phyloP scores from a whole-genome alignment of 2,329 filamentous ascomycete species.

The Chrysoporthe cubensis region DNA sequence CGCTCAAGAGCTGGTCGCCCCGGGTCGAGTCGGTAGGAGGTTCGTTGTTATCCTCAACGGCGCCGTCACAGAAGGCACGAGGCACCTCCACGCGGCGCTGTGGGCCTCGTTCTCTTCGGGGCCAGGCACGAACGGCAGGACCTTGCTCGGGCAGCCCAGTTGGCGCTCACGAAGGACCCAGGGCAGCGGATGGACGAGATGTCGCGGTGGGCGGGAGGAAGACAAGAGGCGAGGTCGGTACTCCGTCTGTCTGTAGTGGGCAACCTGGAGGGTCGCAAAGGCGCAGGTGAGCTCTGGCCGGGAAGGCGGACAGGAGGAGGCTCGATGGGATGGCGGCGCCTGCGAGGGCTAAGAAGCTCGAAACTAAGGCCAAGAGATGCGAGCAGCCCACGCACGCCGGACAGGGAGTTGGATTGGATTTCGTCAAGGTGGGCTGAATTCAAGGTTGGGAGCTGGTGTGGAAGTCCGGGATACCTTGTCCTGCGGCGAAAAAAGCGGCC shows the following conservation, averaged over 20 bases:
- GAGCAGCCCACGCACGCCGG: background rate
- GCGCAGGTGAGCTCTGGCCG: background rate
- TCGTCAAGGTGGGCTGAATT: background rate
- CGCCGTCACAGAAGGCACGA: background rate
- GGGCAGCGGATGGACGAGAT: background rate
- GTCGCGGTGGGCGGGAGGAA: background rate
- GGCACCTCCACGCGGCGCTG: background rate
- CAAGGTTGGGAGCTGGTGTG: background rate
- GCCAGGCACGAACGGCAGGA: background rate
- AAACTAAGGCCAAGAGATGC: background rate
- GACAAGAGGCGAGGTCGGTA: background rate
- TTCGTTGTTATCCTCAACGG: background rate
- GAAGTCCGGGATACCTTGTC: slow-evolving; percentile 1
- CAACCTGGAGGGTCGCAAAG: background rate
- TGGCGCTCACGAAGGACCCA: background rate
- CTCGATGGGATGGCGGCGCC: background rate
- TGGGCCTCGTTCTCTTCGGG: background rate
- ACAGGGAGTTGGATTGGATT: background rate
- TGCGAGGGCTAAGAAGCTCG: background rate
- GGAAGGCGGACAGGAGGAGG: background rate
- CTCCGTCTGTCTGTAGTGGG: background rate
- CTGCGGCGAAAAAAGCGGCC: slow-evolving; percentile 3
- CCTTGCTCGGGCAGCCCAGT: background rate
- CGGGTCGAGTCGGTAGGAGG: background rate
- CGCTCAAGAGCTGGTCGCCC: slow-evolving; percentile 12